These are phyloP conservation scores for Rhodomyrtus psidioides DNA, from an alignment of 441 rosid genomes.

Conservation along the genomic window DNA sequence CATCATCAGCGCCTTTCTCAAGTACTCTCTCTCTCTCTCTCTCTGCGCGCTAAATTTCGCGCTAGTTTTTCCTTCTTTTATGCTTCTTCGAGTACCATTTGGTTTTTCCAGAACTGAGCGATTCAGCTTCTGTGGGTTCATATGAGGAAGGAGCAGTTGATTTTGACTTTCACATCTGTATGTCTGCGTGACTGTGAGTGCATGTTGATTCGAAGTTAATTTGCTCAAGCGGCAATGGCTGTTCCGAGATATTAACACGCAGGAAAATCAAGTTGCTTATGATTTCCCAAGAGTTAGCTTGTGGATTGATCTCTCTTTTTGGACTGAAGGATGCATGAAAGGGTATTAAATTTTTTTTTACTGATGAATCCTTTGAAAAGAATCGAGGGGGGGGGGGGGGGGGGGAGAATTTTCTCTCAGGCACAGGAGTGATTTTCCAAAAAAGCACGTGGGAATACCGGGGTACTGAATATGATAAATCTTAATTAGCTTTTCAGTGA, in stretches of 20 bases:
- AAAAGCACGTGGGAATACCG: neutral
- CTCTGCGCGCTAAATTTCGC: neutral
- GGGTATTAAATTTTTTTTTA: neutral
- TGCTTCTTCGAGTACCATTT: neutral
- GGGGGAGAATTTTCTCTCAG: neutral
- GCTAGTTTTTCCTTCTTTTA: neutral
- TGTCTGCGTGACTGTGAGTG: neutral
- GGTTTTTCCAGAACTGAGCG: neutral
- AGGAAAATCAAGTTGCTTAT: neutral
- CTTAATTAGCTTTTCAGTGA: neutral
- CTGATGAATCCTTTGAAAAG: neutral
- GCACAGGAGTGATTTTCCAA: neutral
- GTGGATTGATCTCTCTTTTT: neutral
- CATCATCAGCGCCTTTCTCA: conserved; percentile 88
- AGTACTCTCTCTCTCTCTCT: conserved; percentile 27
- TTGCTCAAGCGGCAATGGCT: neutral
- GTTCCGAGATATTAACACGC: neutral
- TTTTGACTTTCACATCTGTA: neutral
- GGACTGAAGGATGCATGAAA: neutral
- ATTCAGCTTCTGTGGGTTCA: neutral
- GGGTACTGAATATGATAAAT: neutral
- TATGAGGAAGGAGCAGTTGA: neutral
- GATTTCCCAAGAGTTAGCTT: neutral
- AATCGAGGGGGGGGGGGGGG: neutral
- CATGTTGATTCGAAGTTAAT: neutral